Evolutionary conservation across 2,329 filamentous ascomycete species (phyloP).

Genomic region (Sporothrix schenckii): DNA sequence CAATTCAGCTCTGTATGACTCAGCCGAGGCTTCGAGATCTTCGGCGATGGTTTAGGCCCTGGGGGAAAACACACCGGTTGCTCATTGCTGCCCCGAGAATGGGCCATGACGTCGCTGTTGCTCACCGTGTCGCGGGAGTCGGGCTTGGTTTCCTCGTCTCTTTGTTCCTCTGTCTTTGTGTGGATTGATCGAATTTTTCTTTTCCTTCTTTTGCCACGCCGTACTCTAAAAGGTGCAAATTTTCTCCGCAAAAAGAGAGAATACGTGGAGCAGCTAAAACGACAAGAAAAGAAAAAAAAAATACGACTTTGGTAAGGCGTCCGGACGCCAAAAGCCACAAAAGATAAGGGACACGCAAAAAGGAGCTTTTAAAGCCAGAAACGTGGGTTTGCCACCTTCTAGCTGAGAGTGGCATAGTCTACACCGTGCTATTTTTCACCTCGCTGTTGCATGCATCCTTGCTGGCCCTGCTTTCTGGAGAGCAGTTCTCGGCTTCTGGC

Average conservation of each 20-base stretch:
- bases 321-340: neutral
- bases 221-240: neutral
- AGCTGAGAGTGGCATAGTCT: neutral
- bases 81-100: neutral
- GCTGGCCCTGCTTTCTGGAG: neutral
- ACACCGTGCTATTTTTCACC: constrained; percentile 1
- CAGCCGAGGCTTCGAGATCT: no score
- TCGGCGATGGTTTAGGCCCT: no score
- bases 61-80: neutral
- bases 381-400: constrained; percentile 23
- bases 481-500: constrained; percentile 7
- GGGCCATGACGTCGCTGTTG: neutral
- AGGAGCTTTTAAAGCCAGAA: neutral
- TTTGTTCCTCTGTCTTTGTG: neutral
- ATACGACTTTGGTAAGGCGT: neutral
- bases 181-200: neutral
- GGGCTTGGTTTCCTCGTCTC: neutral
- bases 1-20: no score
- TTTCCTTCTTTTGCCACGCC: constrained; percentile 21
- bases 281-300: constrained; percentile 1
- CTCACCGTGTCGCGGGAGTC: neutral
- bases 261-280: no score
- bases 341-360: no score
- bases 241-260: constrained; percentile 15
- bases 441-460: neutral